A percentile compares a stretch with the other conserved stretches of the same genome.
Evolutionary conservation across 202 grass and related monocot genomes (phyloP).

Genomic region (Hordeum pubiflorum): DNA sequence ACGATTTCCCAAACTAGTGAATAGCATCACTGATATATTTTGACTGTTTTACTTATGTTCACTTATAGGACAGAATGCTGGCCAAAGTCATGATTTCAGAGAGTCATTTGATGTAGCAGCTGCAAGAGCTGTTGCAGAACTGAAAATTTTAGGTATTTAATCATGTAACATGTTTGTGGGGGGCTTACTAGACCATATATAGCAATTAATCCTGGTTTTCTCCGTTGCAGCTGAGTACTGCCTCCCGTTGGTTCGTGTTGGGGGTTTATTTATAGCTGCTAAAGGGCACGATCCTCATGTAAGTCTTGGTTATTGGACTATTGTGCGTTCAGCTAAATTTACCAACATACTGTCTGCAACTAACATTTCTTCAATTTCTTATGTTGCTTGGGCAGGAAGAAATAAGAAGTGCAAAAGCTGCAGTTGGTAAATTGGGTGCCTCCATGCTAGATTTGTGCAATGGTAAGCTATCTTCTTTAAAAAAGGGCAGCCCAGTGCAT

Average conservation of each 20-base stretch:
- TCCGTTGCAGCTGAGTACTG: constrained; percentile 72
- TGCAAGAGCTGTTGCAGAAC: constrained; percentile 84
- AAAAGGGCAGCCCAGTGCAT: no score
- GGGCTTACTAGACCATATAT: not conserved
- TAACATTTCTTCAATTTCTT: constrained; percentile 11
- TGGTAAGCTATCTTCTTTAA: constrained; percentile 34
- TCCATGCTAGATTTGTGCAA: constrained; percentile 50
- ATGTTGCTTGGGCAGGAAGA: constrained; percentile 53
- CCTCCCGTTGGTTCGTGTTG: constrained; percentile 73
- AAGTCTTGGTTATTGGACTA: not conserved
- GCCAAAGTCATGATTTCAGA: constrained; percentile 57
- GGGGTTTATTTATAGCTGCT: constrained; percentile 86
- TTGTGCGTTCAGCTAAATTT: not conserved
- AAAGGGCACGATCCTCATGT: constrained; percentile 86
- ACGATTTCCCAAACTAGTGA: not conserved
- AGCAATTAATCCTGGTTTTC: not conserved
- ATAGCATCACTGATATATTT: not conserved
- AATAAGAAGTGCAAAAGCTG: constrained; percentile 54
- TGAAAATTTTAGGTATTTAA: constrained; percentile 66
- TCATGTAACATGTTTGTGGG: not conserved
- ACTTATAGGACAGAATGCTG: constrained; percentile 81
- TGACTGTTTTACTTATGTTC: constrained; percentile 29
- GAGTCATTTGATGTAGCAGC: constrained; percentile 71
- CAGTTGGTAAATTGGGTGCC: constrained; percentile 55
- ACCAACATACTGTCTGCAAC: not conserved